Base-by-base conservation (phyloP, 179 eudicot genomes). In the Carnegiea gigantea region DNA sequence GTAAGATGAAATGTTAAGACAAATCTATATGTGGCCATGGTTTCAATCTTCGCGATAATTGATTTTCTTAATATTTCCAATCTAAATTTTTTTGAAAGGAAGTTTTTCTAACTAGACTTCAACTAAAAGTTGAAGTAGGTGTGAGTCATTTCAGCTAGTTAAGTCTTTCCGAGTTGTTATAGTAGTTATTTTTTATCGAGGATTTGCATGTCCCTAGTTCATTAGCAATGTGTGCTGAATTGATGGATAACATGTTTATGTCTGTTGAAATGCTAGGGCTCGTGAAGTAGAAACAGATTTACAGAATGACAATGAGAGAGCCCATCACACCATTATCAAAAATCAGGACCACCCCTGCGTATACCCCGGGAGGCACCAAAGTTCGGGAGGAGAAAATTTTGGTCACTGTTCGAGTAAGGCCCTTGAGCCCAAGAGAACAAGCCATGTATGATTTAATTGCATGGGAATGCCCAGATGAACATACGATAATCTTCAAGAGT, bases 381-480 rank as follows among this genome's bases (percentile, higher is more conserved):
- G 85, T 82, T 57, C 88, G 84, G 0, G 97, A 93, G 81, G 99
- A 97, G 85, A 97, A 97, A 81, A 97, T 97, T 74, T 85, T 91
- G 13, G 99, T 97, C 21, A 97, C 98, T 8, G 95, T 97, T 76
- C 90, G 99, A 72, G 87, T 97, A 12, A 88, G 99, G 88, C 99
- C 99, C n/a, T 77, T 95, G 76, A 95, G 88, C 82, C 77, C 97
- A 3, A 92, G 89, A 87, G 99, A 97, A 73, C 86, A 87, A 81
- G 92, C 98, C 5, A 86, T 85, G 76, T 95, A 93, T 84, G 99
- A 97, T 88, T 91, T 95, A 75, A 86, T 97, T 80, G 95, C 99
- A 23, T 95, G 97, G 97, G 99, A 97, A 1, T 86, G 92, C 76
- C 82, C 89, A 14, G 91, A 97, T 87, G 92, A 91, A 38, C 85